Evolutionary conservation across 139 green algal genomes (phyloP).

Genomic region (Chlamydomonas eustigma): DNA sequence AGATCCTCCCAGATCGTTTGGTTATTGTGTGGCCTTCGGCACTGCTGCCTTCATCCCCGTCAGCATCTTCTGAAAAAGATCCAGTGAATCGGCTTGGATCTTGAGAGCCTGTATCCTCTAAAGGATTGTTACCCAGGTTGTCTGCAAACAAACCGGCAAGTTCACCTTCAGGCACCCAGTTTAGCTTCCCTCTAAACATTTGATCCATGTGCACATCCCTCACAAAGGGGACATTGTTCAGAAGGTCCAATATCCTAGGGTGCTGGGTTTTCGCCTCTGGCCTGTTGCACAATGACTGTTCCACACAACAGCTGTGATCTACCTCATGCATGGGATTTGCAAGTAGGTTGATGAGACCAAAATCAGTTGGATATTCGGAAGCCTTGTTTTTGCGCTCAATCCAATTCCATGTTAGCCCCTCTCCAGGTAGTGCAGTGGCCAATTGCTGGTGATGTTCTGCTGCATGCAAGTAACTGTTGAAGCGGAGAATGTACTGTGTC

Average conservation of each 20-base stretch:
- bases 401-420: conserved; percentile 51
- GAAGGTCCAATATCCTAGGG: neutral
- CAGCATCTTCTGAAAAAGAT: too few species aligned
- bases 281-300: neutral
- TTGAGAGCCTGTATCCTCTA: too few species aligned
- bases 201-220: conserved; percentile 67
- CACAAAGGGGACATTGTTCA: conserved; percentile 33
- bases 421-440: conserved; percentile 4
- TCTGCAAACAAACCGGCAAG: conserved; percentile 21
- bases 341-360: conserved; percentile 58
- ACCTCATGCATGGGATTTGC: too few species aligned
- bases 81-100: too few species aligned
- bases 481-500: conserved; percentile 59
- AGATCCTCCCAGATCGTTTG: conserved; percentile 41
- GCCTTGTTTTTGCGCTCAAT: conserved; percentile 62
- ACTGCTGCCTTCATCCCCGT: too few species aligned
- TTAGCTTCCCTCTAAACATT: conserved; percentile 36
- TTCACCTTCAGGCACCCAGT: conserved; percentile 31
- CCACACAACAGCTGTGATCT: neutral
- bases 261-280: neutral
- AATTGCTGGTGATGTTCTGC: conserved; percentile 35
- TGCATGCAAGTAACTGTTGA: conserved; percentile 49
- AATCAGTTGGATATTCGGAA: conserved; percentile 69
- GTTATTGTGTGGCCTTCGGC: conserved; percentile 7
- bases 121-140: too few species aligned